Conservation (phyloP, 805 yeast species). For the Vanderwaltozyma tropicalis region DNA sequence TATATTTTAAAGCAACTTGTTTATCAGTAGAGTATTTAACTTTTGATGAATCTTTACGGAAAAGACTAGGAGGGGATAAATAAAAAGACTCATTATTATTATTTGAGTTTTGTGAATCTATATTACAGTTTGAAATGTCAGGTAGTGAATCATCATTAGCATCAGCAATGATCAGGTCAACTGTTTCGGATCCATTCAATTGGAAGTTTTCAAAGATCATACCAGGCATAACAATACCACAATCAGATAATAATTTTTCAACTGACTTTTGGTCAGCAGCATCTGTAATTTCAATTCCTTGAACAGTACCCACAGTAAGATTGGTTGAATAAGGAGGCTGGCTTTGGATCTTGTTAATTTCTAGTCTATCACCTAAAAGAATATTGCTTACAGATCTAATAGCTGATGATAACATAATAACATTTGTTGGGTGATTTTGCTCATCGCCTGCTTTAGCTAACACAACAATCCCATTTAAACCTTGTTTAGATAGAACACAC, state of each 20-base stretch:
- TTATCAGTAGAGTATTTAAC: slow-evolving; percentile 16
- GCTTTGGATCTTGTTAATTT: slow-evolving; percentile 34
- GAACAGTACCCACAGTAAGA: slow-evolving; percentile 27
- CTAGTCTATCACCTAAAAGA: slow-evolving; percentile 41
- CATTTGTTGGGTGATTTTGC: slow-evolving; percentile 25
- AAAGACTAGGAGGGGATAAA: slow-evolving; percentile 41
- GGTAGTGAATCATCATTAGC: slow-evolving; percentile 29
- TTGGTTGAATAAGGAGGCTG: slow-evolving; percentile 41
- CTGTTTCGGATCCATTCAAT: slow-evolving; percentile 6
- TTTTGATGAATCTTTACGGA: slow-evolving; percentile 29
- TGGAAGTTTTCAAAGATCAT: slow-evolving; percentile 27
- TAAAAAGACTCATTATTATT: slow-evolving; percentile 7
- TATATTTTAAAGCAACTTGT: slow-evolving; percentile 31
- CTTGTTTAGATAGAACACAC: slow-evolving; percentile 36
- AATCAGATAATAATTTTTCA: slow-evolving; percentile 38
- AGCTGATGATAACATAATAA: slow-evolving; percentile 40
- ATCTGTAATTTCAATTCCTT: slow-evolving; percentile 13
- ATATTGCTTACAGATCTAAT: slow-evolving; percentile 35
- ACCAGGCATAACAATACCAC: slow-evolving; percentile 56
- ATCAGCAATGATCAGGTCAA: slow-evolving; percentile 17
- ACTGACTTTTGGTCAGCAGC: slow-evolving; percentile 24
- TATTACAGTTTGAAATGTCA: slow-evolving; percentile 30
- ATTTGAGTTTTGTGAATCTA: slow-evolving; percentile 10
- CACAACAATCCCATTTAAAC: slow-evolving; percentile 39
- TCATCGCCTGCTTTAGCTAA: slow-evolving; percentile 32